Evolutionary conservation across 352 stramenopile genomes (phyloP), one percentile per base, ranked within the genome.

Genomic region (Phytophthora chlamydospora): DNA sequence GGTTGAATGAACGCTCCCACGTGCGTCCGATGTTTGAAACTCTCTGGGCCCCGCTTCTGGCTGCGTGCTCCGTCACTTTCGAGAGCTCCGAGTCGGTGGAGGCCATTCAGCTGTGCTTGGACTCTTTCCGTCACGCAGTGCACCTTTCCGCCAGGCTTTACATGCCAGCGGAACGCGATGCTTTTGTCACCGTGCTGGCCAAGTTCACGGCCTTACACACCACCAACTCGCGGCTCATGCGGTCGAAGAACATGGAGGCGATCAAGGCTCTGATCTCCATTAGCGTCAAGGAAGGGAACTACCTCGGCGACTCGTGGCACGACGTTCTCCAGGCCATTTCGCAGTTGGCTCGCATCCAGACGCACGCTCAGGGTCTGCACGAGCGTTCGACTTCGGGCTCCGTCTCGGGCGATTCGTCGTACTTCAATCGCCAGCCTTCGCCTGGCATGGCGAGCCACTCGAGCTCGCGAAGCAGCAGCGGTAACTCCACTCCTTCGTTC

Each of bases 21-120:
- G 85, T 97, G 11, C 80, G 86, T 24, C 96, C 97, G 5, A 99
- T 99, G 98, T 99, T 99, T 67, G 96, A 99, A 76, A 98, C 98
- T 0, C 93, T 98, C 0, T 99, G 98, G 97, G 97, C 97, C 27
- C 96, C 97, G 38, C 75, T 99, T 27, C 83, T 99, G 43, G 97
- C 96, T 39, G 96, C 90, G 39, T 97, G 99, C 50, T 99, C 95
- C 2, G 95, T 99, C 65, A 97, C 98, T 27, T 91, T 99, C 24
- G 96, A 99, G 76, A 95, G 80, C 48, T 95, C 86, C 2, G 91
- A 98, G 14, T 91, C 98, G 24, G 79, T 91, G 14, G 86, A 91
- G 7, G 95, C 89, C 38, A 98, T 99, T 45, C 78, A 96, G 47
- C 72, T 98, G 7, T 98, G 96, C 51, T 77, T 99, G 7, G 93